These are phyloP conservation scores for Scedosporium boydii DNA, from an alignment of 2,329 filamentous ascomycete genomes.

Conservation along the genomic window DNA sequence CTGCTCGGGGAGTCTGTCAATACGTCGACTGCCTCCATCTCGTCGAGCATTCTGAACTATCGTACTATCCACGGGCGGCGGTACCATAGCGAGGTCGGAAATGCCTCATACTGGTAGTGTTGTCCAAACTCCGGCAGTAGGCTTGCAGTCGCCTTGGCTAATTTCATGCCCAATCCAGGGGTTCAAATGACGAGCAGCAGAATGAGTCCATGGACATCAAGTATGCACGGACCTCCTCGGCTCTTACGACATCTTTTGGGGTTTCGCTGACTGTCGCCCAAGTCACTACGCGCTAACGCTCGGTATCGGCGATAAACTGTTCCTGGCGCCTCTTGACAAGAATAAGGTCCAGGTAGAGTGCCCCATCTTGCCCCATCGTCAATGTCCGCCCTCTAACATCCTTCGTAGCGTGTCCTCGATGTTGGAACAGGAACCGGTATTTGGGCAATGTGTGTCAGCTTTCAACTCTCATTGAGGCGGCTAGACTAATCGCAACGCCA, in stretches of 20 bases:
- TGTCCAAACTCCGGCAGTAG: background rate
- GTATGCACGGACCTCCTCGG: background rate
- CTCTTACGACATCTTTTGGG: background rate
- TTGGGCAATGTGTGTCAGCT: constrained; percentile 39
- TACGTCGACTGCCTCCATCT: constrained; percentile 16
- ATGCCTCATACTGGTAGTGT: constrained; percentile 17
- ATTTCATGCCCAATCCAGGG: constrained; percentile 7
- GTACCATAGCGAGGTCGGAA: constrained; percentile 19
- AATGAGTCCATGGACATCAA: constrained; percentile 10
- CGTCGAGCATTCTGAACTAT: constrained; percentile 19
- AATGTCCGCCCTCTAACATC: background rate
- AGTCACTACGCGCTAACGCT: constrained; percentile 15
- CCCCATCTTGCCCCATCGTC: constrained; percentile 2
- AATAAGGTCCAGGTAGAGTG: constrained; percentile 6
- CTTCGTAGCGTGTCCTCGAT: constrained; percentile 24
- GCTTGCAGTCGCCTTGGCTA: background rate
- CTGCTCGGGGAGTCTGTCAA: background rate
- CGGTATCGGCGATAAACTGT: constrained; percentile 14
- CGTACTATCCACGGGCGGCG: constrained; percentile 20
- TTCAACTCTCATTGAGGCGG: background rate
- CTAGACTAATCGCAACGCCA: constrained; percentile 14
- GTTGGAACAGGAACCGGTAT: constrained; percentile 48
- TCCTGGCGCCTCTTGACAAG: constrained; percentile 14
- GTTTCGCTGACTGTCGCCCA: background rate
- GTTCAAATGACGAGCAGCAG: constrained; percentile 17